Evolutionary conservation across 2,329 filamentous ascomycete genomes (phyloP), one percentile per base, ranked within the genome.

Genomic region (Alternaria longipes): DNA sequence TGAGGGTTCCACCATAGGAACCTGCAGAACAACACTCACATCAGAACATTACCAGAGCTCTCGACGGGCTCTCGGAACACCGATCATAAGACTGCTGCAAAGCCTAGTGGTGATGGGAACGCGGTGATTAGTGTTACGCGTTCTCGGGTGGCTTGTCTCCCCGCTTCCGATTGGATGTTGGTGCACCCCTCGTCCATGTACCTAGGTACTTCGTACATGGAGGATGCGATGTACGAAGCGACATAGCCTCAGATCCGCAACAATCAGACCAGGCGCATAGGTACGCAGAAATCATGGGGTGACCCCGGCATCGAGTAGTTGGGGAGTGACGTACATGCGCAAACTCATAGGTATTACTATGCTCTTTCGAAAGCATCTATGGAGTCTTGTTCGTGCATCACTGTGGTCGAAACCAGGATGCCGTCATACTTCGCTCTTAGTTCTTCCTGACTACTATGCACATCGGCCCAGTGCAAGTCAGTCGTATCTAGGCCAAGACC

Each of bases 401-500:
- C 47, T 8, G 54, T 58, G 7, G 28, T 57, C 20, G 44, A 58
- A 16, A 61, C 26, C 36, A 61, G 6, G 18, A 61, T 61, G 8
- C 55, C 56, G 44, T 57, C 38, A 20, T 47, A 53, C 11, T 57
- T 55, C 18, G 22, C 40, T 46, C 49, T 50, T 9, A 65, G 22
- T 40, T 63, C 53, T 36, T 65, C 56, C n/a, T 63, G 60, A 41
- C 63, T 65, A 22, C 53, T 65, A 22, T 49, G 30, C 7, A 30
- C 53, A 45, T 46, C 36, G 5, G 40, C 42, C 60, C 53, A 65
- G 22, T 60, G 54, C n/a, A 30, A 14, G 8, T 56, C 56, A 7
- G 38, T 6, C 8, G 36, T 41, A 2, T 42, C 30, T 4, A 59
- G 28, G 5, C 50, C 55, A 12, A 54, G 30, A n/a, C 16, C 8